Evolutionary conservation across 768 basidiomycete species (phyloP).

Genomic region (Auricularia cornea): DNA sequence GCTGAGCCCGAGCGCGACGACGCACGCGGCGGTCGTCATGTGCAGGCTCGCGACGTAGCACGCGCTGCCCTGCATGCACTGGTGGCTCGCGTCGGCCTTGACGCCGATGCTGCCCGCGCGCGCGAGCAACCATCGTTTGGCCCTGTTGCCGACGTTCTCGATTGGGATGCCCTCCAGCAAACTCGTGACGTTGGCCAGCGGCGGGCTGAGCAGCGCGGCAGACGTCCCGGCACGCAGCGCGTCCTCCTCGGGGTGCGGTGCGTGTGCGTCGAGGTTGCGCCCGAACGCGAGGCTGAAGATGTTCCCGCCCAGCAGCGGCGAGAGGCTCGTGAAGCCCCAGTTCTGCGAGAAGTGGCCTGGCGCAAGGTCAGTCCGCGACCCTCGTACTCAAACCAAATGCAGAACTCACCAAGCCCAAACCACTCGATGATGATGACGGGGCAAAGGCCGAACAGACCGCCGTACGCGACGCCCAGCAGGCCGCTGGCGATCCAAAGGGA

Average conservation of each 20-base stretch:
- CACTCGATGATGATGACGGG: slow-evolving; percentile 79
- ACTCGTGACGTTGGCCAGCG: background rate
- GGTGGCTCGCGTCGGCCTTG: slow-evolving; percentile 28
- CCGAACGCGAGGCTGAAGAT: slow-evolving; percentile 82
- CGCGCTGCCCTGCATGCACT: slow-evolving; percentile 47
- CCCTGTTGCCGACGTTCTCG: slow-evolving; percentile 12
- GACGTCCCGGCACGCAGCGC: background rate
- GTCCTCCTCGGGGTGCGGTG: slow-evolving; percentile 12
- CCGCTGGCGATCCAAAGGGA: slow-evolving; percentile 28
- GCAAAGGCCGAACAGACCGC: slow-evolving; percentile 61
- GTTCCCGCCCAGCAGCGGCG: slow-evolving; percentile 69
- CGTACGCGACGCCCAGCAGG: slow-evolving; percentile 60
- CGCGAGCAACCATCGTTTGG: slow-evolving; percentile 18
- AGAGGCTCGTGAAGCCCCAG: slow-evolving; percentile 70
- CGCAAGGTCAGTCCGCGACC: background rate
- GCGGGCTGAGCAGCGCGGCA: slow-evolving; percentile 1
- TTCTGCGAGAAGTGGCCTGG: slow-evolving; percentile 74
- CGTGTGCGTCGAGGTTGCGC: slow-evolving; percentile 68
- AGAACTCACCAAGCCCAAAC: slow-evolving; percentile 81
- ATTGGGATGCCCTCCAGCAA: background rate
- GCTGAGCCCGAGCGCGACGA: slow-evolving; percentile 37
- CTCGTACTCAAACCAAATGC: background rate
- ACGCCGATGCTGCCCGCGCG: slow-evolving; percentile 28
- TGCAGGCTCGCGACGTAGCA: slow-evolving; percentile 56
- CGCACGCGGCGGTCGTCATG: slow-evolving; percentile 39